These are phyloP conservation scores for Monilinia aucupariae DNA, from an alignment of 2,329 filamentous ascomycete species.

Conservation along the genomic window DNA sequence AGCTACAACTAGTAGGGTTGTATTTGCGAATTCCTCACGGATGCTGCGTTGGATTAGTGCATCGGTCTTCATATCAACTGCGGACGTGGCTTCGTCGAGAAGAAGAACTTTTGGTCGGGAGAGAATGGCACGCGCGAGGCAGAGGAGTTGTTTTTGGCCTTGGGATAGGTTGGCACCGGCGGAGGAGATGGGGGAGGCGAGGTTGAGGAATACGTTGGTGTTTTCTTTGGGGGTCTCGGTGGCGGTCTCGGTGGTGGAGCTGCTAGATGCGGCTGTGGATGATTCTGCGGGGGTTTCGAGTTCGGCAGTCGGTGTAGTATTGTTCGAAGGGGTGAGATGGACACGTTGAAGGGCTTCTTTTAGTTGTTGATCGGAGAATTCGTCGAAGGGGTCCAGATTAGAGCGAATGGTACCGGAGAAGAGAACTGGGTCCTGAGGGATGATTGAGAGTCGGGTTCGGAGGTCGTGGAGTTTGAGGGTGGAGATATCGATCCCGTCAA, in stretches of 20 bases:
- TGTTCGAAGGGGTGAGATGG: conserved; percentile 58
- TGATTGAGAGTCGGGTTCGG: conserved; percentile 32
- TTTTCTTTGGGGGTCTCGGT: conserved; percentile 42
- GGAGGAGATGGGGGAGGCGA: conserved; percentile 59
- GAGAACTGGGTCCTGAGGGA: conserved; percentile 63
- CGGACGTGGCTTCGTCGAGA: conserved; percentile 70
- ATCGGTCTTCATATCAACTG: conserved; percentile 71
- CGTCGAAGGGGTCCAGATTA: conserved; percentile 84
- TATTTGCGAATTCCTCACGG: conserved; percentile 62
- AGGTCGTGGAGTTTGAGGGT: conserved; percentile 32
- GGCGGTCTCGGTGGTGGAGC: not conserved
- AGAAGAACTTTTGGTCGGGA: conserved; percentile 68
- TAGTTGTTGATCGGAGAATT: conserved; percentile 81
- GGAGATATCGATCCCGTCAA: conserved; percentile 34
- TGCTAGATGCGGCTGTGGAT: conserved; percentile 6
- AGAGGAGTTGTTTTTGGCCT: conserved; percentile 68
- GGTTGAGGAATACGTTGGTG: conserved; percentile 57
- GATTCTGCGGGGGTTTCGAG: conserved; percentile 4
- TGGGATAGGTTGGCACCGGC: conserved; percentile 68
- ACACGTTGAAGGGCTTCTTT: conserved; percentile 81
- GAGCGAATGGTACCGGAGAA: conserved; percentile 81
- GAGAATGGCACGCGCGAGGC: conserved; percentile 65
- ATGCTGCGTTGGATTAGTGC: conserved; percentile 67
- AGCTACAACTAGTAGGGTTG: conserved; percentile 66
- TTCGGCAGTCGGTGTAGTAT: conserved; percentile 7